phyloP scores from a whole-genome alignment of 164 flowering plant genomes.

The Magnolia changhungtana region DNA sequence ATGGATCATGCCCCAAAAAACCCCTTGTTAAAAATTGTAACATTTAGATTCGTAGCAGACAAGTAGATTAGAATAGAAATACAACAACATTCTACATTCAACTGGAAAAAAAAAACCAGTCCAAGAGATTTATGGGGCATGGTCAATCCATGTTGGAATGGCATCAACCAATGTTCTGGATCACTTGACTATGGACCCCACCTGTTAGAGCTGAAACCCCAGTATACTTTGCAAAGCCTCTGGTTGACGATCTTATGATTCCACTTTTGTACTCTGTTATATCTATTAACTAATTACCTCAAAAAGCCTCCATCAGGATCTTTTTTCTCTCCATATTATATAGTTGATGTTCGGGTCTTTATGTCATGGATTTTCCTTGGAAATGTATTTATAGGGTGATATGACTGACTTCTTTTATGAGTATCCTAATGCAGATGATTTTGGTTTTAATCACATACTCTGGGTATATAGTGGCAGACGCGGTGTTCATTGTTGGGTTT shows the following conservation, averaged over 20 bases:
- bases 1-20: too few species aligned
- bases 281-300: neutral
- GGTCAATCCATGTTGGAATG: neutral
- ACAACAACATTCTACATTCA: too few species aligned
- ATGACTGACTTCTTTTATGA: constrained; percentile 1
- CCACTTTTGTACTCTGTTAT: neutral
- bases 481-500: constrained; percentile 99
- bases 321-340: neutral
- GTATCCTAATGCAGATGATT: constrained; percentile 61
- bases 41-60: too few species aligned
- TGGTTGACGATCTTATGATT: neutral
- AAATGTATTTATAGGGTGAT: neutral
- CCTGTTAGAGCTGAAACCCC: neutral
- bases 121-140: too few species aligned
- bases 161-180: neutral
- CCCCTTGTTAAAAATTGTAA: too few species aligned
- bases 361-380: neutral
- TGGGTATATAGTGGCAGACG: constrained; percentile 99
- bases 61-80: too few species aligned
- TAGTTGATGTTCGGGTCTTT: neutral
- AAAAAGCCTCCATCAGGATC: neutral
- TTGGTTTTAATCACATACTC: constrained; percentile 88
- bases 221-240: neutral
- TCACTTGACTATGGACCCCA: neutral
- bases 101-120: too few species aligned